Evolutionary conservation across 495 filamentous ascomycete genomes (phyloP), one percentile per base, ranked within the genome.

Genomic region (Penicillium maclennaniae): DNA sequence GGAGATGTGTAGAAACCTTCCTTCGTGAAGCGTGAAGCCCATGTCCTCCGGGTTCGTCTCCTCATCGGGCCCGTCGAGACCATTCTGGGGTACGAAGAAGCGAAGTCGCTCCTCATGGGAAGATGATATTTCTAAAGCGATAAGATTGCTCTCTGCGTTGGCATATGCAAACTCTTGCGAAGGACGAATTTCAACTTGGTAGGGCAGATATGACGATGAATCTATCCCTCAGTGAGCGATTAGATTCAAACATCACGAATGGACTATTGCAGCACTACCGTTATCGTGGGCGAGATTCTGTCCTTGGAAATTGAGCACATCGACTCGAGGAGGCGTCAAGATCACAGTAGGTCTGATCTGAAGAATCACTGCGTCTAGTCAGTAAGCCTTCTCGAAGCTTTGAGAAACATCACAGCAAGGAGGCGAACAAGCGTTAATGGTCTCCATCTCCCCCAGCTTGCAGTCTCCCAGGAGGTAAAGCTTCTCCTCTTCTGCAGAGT

Each of bases 381-480:
- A 73, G 55, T 26, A 41, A 46, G 21, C 38, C 7, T 51, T 4
- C 14, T 7, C 43, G 53, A 26, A 17, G n/a, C n/a, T 9, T 37
- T 7, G 1, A 38, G 1, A 19, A 17, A 54, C 8, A 65, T n/a
- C n/a, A 70, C 20, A 12, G 17, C 10, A 31, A 31, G 9, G 15
- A 10, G 3, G 23, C 78, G 53, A 58, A 87, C 86, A 66, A 47
- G 71, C 82, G 61, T 95, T 84, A 23, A 96, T 74, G 20, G 84
- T 75, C 36, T 92, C 89, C 15, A 85, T 66, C 7, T 81, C 82
- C 3, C 87, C 87, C 42, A 85, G 76, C 34, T 80, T 79, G n/a
- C 87, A 78, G 62, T 97, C 93, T 57, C 92, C 85, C 60, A 95
- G 82, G 44, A 97, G 69, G 28, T 86, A 87, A 12, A 98, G 68